Conservation (phyloP, 768 basidiomycete species). For the Trametopsis cervina region DNA sequence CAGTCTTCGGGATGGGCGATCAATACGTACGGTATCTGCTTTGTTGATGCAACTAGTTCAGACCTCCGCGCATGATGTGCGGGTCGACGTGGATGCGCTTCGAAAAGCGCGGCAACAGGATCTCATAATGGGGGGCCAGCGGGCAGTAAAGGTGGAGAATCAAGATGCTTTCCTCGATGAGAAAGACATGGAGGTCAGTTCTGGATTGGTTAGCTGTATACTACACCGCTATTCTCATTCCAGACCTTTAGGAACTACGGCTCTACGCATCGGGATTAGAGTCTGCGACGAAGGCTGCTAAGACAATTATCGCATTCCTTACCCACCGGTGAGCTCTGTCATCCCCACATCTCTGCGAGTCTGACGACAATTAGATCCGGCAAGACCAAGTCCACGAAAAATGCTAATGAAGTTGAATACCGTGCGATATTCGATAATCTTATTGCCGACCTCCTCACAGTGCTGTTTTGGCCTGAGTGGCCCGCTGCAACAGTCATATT, state of each 20-base stretch:
- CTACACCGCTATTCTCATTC: not conserved
- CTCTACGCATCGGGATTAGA: constrained; percentile 70
- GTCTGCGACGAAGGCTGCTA: constrained; percentile 78
- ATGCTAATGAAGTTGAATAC: constrained; percentile 91
- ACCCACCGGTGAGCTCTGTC: constrained; percentile 23
- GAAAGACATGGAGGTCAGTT: constrained; percentile 52
- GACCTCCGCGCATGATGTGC: constrained; percentile 86
- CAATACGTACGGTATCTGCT: constrained; percentile 91
- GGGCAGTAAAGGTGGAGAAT: constrained; percentile 46
- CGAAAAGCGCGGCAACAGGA: constrained; percentile 57
- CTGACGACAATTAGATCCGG: constrained; percentile 48
- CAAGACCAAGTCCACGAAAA: constrained; percentile 83
- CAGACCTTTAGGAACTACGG: constrained; percentile 49
- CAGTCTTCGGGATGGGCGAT: constrained; percentile 83
- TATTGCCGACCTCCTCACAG: constrained; percentile 78
- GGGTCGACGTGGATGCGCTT: constrained; percentile 56
- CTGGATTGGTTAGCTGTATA: not conserved
- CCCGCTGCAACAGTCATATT: constrained; percentile 84
- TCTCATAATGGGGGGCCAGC: constrained; percentile 54
- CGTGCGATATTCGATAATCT: constrained; percentile 88
- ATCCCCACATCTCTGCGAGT: not conserved
- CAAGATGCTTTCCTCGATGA: constrained; percentile 58
- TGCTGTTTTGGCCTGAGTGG: constrained; percentile 96
- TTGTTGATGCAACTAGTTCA: constrained; percentile 94
- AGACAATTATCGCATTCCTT: constrained; percentile 50